Evolutionary conservation across 2,329 filamentous ascomycete genomes (phyloP).

Genomic region (Penicillium sp.): DNA sequence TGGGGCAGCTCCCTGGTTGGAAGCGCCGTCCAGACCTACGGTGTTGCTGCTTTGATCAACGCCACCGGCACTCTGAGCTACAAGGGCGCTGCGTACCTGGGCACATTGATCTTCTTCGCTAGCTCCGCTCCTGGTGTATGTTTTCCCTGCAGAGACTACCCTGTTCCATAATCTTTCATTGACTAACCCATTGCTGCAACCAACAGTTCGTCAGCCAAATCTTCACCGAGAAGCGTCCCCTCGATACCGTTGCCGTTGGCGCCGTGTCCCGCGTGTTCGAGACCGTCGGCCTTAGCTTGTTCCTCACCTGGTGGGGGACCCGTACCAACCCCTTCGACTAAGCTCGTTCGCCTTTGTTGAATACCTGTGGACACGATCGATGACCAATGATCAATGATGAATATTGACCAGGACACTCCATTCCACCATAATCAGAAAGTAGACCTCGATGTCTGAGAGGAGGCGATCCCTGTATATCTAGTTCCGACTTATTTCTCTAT

Average conservation of each 20-base stretch:
- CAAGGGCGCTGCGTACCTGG: conserved; percentile 95
- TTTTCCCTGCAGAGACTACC: conserved; percentile 26
- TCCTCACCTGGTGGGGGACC: conserved; percentile 98
- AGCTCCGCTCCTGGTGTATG: conserved; percentile 82
- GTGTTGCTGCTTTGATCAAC: conserved; percentile 87
- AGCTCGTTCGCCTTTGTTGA: conserved; percentile 24
- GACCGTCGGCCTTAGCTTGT: conserved; percentile 86
- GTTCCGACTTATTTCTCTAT: neutral
- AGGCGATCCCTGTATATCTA: conserved; percentile 4
- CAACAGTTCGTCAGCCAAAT: conserved; percentile 79
- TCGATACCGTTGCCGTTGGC: conserved; percentile 87
- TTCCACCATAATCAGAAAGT: neutral
- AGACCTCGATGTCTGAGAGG: neutral
- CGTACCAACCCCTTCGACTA: conserved; percentile 90
- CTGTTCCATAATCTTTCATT: neutral
- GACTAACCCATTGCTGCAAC: neutral
- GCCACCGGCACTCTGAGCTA: conserved; percentile 93
- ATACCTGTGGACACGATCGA: neutral
- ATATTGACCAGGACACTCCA: neutral
- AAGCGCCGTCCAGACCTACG: conserved; percentile 85
- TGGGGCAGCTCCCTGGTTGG: conserved; percentile 90
- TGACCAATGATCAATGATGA: neutral
- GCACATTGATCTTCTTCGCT: conserved; percentile 86
- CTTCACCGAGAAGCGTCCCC: conserved; percentile 85
- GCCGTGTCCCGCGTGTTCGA: conserved; percentile 83